These are phyloP conservation scores for Boletus mariae DNA, from an alignment of 1,284 basidiomycete genomes.

Conservation along the genomic window DNA sequence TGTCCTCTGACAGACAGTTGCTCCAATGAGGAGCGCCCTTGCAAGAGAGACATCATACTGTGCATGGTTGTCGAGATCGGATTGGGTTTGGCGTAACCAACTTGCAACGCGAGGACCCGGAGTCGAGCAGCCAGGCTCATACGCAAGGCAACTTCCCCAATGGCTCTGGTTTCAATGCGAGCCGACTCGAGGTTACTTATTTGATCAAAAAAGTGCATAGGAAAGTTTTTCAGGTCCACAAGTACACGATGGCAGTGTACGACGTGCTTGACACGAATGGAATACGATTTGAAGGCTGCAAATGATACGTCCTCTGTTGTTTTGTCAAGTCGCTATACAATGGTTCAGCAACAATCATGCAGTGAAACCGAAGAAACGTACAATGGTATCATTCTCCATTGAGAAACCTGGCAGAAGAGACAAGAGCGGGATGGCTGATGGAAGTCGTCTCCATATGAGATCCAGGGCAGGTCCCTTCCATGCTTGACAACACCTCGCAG, in stretches of 20 bases:
- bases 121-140: constrained; percentile 38
- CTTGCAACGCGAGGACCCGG: constrained; percentile 40
- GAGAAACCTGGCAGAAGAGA: constrained; percentile 38
- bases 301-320: constrained; percentile 18
- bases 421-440: constrained; percentile 45
- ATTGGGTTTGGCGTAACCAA: constrained; percentile 32
- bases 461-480: constrained; percentile 60
- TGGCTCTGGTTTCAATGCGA: constrained; percentile 38
- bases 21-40: constrained; percentile 33
- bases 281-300: constrained; percentile 40
- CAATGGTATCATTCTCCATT: constrained; percentile 7
- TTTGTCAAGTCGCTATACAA: constrained; percentile 15
- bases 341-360: not conserved
- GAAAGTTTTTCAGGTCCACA: constrained; percentile 23
- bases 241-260: constrained; percentile 34
- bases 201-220: constrained; percentile 23
- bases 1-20: constrained; percentile 46
- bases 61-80: constrained; percentile 13
- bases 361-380: constrained; percentile 2
- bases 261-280: constrained; percentile 45
- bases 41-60: constrained; percentile 31
- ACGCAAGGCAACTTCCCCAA: constrained; percentile 29
- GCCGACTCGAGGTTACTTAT: constrained; percentile 39
- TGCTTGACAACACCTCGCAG: constrained; percentile 44
- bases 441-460: constrained; percentile 46